Percentiles rank a stretch among this genome's conserved stretches.
Evolutionary conservation across 352 stramenopile genomes (phyloP).

Genomic region (Bremia lactucae): DNA sequence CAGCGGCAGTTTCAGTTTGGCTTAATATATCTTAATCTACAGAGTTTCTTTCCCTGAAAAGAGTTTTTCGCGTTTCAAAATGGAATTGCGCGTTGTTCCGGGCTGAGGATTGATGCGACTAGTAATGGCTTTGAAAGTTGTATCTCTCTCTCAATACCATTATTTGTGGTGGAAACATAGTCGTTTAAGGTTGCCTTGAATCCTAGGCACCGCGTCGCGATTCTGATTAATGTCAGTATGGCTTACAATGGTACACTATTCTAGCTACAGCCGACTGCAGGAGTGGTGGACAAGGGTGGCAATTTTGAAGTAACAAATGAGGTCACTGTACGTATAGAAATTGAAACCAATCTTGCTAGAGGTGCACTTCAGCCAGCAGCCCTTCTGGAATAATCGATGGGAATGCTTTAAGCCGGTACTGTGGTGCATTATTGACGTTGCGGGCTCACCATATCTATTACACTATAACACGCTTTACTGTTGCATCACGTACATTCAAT

Average conservation of each 20-base stretch:
- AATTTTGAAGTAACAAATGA: constrained; percentile 46
- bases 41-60: constrained; percentile 32
- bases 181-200: constrained; percentile 66
- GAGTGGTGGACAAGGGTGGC: constrained; percentile 68
- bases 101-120: constrained; percentile 56
- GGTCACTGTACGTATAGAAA: constrained; percentile 50
- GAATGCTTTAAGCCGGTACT: constrained; percentile 45
- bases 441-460: constrained; percentile 67
- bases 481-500: constrained; percentile 44
- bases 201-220: constrained; percentile 39
- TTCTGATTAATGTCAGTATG: constrained; percentile 66
- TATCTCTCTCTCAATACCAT: constrained; percentile 52
- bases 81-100: constrained; percentile 60
- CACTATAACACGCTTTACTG: constrained; percentile 67
- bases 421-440: constrained; percentile 61
- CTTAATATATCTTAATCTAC: constrained; percentile 41
- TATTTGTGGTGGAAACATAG: constrained; percentile 57
- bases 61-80: constrained; percentile 60
- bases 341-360: constrained; percentile 49
- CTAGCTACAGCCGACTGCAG: constrained; percentile 57
- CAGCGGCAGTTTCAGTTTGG: constrained; percentile 50
- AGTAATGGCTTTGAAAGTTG: constrained; percentile 58
- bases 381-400: constrained; percentile 46
- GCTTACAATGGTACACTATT: constrained; percentile 70
- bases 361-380: constrained; percentile 38